A percentile compares a stretch with the other conserved stretches of the same genome.
Evolutionary conservation across 2,329 filamentous ascomycete species (phyloP).

Genomic region (Xylariaceae sp.): DNA sequence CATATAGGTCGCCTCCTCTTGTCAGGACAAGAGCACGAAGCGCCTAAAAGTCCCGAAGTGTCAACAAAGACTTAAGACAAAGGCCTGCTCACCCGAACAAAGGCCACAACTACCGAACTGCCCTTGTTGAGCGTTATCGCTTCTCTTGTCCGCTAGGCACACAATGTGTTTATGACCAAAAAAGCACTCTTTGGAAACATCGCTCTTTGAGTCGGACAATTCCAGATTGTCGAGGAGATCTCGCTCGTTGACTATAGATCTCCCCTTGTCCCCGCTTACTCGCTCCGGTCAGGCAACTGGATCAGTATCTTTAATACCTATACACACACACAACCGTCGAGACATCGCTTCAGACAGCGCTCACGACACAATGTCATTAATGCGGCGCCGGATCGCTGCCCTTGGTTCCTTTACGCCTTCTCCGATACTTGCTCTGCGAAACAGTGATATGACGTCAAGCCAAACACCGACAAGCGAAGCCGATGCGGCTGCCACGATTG

Average conservation of each 20-base stretch:
- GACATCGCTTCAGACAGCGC: slow-evolving; percentile 4
- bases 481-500: slow-evolving; percentile 41
- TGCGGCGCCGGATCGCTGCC: slow-evolving; percentile 32
- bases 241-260: slow-evolving; percentile 23
- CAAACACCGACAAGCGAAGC: slow-evolving; percentile 8
- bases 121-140: no score
- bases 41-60: no score
- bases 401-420: slow-evolving; percentile 24
- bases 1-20: not conserved
- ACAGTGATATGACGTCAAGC: slow-evolving; percentile 15
- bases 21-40: no score
- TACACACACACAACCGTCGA: slow-evolving; percentile 7
- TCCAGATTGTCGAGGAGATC: slow-evolving; percentile 17
- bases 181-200: slow-evolving; percentile 12
- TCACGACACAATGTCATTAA: slow-evolving; percentile 25
- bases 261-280: slow-evolving; percentile 17
- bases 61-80: no score
- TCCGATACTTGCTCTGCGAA: slow-evolving; percentile 25
- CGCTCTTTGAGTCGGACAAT: slow-evolving; percentile 22
- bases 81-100: slow-evolving; percentile 12
- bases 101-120: not conserved
- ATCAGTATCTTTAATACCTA: slow-evolving; percentile 9
- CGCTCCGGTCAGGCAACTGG: slow-evolving; percentile 12
- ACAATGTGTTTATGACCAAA: slow-evolving; percentile 30
- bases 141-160: no score